A percentile compares a stretch with the other conserved stretches of the same genome.
Conservation (phyloP, 768 basidiomycete genomes). For the Mycena leptocephala region DNA sequence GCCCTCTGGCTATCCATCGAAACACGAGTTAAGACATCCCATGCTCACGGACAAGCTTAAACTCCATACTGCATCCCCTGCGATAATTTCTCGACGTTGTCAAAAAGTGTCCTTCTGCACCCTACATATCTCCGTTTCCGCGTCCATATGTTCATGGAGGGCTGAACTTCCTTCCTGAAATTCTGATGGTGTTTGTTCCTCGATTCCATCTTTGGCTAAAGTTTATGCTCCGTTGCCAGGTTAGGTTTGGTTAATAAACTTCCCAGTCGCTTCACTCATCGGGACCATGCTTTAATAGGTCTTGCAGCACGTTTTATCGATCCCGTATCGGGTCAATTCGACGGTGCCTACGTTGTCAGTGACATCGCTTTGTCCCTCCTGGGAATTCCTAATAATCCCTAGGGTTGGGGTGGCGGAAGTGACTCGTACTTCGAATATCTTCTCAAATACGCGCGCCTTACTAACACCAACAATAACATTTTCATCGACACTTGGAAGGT, state of each 20-base stretch:
- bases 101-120: no score
- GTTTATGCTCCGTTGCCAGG: constrained; percentile 57
- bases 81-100: no score
- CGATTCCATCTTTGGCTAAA: background rate
- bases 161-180: constrained; percentile 1
- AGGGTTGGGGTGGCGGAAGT: constrained; percentile 78
- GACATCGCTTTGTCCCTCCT: background rate
- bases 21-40: no score
- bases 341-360: constrained; percentile 70
- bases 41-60: no score
- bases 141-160: background rate
- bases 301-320: constrained; percentile 75
- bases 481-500: constrained; percentile 75
- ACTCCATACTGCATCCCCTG: no score
- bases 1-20: no score
- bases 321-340: constrained; percentile 64
- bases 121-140: background rate
- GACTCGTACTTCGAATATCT: constrained; percentile 88
- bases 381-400: background rate
- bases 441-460: constrained; percentile 80
- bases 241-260: constrained; percentile 1
- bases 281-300: constrained; percentile 52
- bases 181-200: constrained; percentile 8
- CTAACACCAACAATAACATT: constrained; percentile 73
- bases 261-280: background rate